Evolutionary conservation across 2,329 filamentous ascomycete genomes (phyloP).

Genomic region (Apiospora koreana): DNA sequence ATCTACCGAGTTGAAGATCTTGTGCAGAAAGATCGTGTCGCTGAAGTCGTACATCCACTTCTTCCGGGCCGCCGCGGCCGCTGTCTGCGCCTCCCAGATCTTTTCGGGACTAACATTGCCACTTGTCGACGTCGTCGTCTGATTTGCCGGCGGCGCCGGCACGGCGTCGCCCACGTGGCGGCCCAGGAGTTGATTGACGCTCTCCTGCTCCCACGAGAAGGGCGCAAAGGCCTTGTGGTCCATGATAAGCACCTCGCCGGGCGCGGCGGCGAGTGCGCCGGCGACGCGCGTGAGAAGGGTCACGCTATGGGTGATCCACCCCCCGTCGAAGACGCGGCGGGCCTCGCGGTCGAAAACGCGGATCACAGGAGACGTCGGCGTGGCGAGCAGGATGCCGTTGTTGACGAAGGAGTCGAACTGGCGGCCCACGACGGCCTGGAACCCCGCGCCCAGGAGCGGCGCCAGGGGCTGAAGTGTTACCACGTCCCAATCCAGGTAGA

Average conservation of each 20-base stretch:
- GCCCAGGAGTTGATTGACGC: constrained; percentile 14
- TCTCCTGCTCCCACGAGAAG: constrained; percentile 21
- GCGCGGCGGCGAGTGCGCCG: not conserved
- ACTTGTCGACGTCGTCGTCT: constrained; percentile 3
- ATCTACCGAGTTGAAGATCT: constrained; percentile 9
- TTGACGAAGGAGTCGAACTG: constrained; percentile 16
- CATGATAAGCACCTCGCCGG: constrained; percentile 25
- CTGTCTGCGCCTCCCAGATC: not conserved
- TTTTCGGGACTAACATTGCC: not conserved
- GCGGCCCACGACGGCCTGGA: constrained; percentile 28
- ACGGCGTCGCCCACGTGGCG: constrained; percentile 17
- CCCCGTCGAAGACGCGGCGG: constrained; percentile 24
- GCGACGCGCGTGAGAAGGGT: not conserved
- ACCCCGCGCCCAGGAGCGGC: constrained; percentile 23
- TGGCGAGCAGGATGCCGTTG: constrained; percentile 15
- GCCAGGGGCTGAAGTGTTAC: constrained; percentile 25
- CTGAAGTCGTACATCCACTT: constrained; percentile 31
- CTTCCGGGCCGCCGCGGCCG: not conserved
- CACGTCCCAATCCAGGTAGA: constrained; percentile 32
- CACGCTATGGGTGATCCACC: constrained; percentile 21
- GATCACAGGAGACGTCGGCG: constrained; percentile 20
- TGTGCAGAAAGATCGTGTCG: constrained; percentile 13
- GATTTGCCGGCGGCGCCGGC: not conserved
- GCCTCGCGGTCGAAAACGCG: constrained; percentile 20
- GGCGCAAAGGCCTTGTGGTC: constrained; percentile 27